Evolutionary conservation across 345 rosid genomes (phyloP), one percentile per base, ranked within the genome.

Genomic region (Sisymbrium irio): DNA sequence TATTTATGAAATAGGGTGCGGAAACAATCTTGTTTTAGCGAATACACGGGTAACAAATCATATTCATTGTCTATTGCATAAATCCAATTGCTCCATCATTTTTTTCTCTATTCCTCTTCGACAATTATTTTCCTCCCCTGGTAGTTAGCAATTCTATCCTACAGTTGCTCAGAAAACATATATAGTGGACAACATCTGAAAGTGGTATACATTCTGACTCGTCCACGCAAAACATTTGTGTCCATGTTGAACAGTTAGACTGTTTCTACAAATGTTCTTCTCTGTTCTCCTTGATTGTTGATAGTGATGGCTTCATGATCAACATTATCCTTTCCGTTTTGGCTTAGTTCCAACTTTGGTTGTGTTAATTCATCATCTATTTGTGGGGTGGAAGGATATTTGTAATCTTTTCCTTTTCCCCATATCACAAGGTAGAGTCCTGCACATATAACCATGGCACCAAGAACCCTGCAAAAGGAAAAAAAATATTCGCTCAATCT

Each of bases 381-480:
- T 2, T 3, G 35, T 18, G 17, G 22, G 17, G 67, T 54, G 8
- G 83, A 28, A 33, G 73, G 17, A 28, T 77, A 66, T 33, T 73
- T 1, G 51, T 88, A 50, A 74, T 93, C 98, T 73, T 91, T 89
- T 74, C 84, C 67, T 78, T 91, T 93, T 4, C 97, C 96, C 97
- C 98, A 93, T 6, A 91, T 80, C 17, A 93, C 96, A 27, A 89
- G 84, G 77, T 87, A 91, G 25, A 93, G 60, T 22, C 98, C 98
- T 58, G 73, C 92, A 45, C 89, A 89, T 64, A 91, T 87, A 78
- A 91, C 75, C 27, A 71, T 36, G 3, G 97, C 98, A 12, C 98
- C 98, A 35, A 89, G 76, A 39, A 87, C 82, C 92, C 99, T 93
- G 80, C 61, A 72, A 79, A 45, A 72, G 9, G n/a, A n/a, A 30